These are phyloP conservation scores for Haberlea rhodopensis DNA, from an alignment of 257 asterid genomes.

Conservation along the genomic window DNA sequence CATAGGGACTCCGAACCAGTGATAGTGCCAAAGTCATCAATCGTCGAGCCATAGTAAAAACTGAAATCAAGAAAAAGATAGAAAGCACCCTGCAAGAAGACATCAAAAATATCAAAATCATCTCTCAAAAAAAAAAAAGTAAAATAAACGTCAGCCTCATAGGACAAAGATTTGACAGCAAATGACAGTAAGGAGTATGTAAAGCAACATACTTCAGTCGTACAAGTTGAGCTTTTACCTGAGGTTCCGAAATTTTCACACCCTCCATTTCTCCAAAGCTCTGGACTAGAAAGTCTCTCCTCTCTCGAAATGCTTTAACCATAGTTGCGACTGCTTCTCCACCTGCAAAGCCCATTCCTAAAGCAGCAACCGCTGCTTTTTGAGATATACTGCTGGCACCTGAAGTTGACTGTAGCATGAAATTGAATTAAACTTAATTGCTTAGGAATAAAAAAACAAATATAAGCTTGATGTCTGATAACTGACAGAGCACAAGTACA, in stretches of 20 bases:
- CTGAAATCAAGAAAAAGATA: slow-evolving; percentile 92
- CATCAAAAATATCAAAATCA: slow-evolving; percentile 7
- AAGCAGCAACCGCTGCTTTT: slow-evolving; percentile 86
- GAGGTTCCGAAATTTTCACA: slow-evolving; percentile 84
- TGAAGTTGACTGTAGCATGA: slow-evolving; percentile 64
- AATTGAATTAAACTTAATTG: not conserved
- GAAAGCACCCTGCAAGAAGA: slow-evolving; percentile 75
- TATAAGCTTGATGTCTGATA: not conserved
- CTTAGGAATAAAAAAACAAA: not conserved
- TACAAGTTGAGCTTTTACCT: slow-evolving; percentile 42
- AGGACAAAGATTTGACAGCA: not conserved
- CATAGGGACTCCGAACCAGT: slow-evolving; percentile 78
- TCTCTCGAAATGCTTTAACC: slow-evolving; percentile 88
- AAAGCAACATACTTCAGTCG: not conserved
- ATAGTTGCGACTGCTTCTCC: slow-evolving; percentile 77
- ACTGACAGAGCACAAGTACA: not conserved
- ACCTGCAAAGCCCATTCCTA: slow-evolving; percentile 94
- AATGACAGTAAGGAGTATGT: not conserved
- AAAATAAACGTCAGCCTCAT: not conserved
- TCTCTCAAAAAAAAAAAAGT: not conserved
- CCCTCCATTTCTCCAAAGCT: slow-evolving; percentile 76
- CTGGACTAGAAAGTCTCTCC: slow-evolving; percentile 78
- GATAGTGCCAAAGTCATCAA: slow-evolving; percentile 67
- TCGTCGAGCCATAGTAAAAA: slow-evolving; percentile 59
- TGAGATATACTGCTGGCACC: slow-evolving; percentile 98